Base-by-base conservation (phyloP, 352 stramenopile genomes). In the Phytophthora europaea region DNA sequence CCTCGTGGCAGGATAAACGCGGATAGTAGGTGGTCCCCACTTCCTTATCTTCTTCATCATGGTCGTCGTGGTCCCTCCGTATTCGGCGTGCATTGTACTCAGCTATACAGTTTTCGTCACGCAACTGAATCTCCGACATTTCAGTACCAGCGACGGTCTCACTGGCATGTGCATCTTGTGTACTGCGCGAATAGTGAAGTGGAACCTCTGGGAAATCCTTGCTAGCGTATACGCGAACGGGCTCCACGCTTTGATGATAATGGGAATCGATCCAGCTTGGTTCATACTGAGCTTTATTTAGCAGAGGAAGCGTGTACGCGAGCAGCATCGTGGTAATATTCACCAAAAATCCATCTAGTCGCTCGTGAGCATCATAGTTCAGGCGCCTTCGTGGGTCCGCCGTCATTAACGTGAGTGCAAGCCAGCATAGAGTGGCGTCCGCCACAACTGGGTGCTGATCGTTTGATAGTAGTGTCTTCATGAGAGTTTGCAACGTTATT, bases 321-420 rank as follows among this genome's bases (percentile, higher is more conserved):
- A 92, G 78, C 6, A 93, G 61, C 47, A 83, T 82, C 3, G 78
- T 78, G 3, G 70, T 84, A 45, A 94, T 57, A 68, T 94, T 94
- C 34, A 91, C 80, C 51, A 94, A 67, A 34, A 93, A 84, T 2
- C 88, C 88, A 55, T 94, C 88, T 48, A 91, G 72, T 22, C 80
- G 70, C 61, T 92, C 82, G 45, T 85, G 80, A 23, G 65, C 75
- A 52, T 87, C 78, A 34, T 81, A 83, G 38, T 77, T 85, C 63
- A 89, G 76, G 13, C 81, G 80, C 6, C 80, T 72, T 55, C 77
- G 79, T n/a, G 78, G 75, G 64, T 85, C 78, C n/a, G 79, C 79
- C 9, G 80, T 82, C 58, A 81, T 71, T 69, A 82, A 73, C 16
- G 80, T 81, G 40, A 82, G 71, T 13, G 73, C 78, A 22, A 94